These are phyloP conservation scores for Circinella umbellata DNA, from an alignment of 371 early-diverging fungal genomes.

Conservation along the genomic window DNA sequence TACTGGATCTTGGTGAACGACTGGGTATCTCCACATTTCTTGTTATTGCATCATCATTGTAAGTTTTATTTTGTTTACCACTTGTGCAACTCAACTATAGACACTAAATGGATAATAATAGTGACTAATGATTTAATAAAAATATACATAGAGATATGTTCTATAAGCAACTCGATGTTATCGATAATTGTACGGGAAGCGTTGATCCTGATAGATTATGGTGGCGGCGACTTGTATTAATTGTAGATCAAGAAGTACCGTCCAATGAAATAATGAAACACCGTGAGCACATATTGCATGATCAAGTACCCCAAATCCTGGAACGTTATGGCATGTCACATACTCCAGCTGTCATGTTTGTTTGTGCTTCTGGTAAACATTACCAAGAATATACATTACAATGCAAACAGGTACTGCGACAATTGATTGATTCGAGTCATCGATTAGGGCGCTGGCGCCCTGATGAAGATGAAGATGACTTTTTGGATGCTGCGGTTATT, in stretches of 20 bases:
- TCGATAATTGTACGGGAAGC: background rate
- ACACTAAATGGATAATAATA: no score
- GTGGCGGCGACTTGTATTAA: background rate
- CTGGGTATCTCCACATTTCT: background rate
- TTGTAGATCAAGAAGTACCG: background rate
- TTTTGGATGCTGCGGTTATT: constrained; percentile 4
- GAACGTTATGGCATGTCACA: constrained; percentile 7
- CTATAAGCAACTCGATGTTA: background rate
- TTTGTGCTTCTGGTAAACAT: constrained; percentile 7
- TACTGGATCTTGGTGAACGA: background rate
- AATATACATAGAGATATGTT: background rate
- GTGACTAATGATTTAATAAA: background rate
- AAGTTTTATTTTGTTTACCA: background rate
- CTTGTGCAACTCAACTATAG: no score
- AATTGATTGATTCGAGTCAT: constrained; percentile 11
- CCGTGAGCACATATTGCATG: constrained; percentile 7
- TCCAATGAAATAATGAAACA: constrained; percentile 7
- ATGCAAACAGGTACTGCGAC: constrained; percentile 19
- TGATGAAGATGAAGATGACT: constrained; percentile 18
- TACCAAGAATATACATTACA: constrained; percentile 8
- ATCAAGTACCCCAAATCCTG: constrained; percentile 11
- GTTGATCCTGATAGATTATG: background rate
- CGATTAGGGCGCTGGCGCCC: constrained; percentile 18
- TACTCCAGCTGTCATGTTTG: constrained; percentile 17
- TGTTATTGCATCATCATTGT: background rate